Evolutionary conservation across 371 early-diverging fungal species (phyloP), one percentile per base, ranked within the genome.

Genomic region (Rhizopus sp.): DNA sequence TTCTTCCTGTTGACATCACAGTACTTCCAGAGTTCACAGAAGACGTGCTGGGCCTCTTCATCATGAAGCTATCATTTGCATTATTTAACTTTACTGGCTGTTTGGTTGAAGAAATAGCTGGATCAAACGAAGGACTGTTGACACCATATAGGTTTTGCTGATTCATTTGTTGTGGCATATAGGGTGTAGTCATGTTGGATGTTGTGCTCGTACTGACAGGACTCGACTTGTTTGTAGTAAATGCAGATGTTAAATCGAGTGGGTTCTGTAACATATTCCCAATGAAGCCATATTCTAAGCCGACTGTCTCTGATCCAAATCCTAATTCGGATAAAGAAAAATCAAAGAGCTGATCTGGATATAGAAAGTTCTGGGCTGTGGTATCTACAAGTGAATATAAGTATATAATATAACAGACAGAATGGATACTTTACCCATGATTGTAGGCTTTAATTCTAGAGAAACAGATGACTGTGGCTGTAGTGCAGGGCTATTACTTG

Each of bases 231-330:
- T n/a, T n/a, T n/a, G 53, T 23, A 6, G 34, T 17, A 35, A 16
- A 33, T 16, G 42, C n/a, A 32, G 52, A 42, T 23, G 50, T 13
- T 7, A 45, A 45, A 17, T 8, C 29, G 30, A 29, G 45, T 29
- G 45, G 32, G 8, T 47, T 33, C 0, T 57, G 29, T 23, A 35
- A 15, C 77, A 77, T 77, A 50, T 73, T 73, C 8, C 74, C 69
- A 10, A 77, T 31, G 39, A 77, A 68, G 30, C 70, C 70, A 45
- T 77, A 77, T 60, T 77, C 77, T 7, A 77, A 54, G 0, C 77
- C 72, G 38, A 70, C 66, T 16, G 73, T 68, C 57, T 73, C 70
- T 49, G 77, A 73, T 3, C 72, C 74, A 64, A 77, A 77, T 17
- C 69, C 78, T 40, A 75, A 53, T 52, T 75, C 74, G 39, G 59